Evolutionary conservation across 345 rosid species (phyloP), one percentile per base, ranked within the genome.

Genomic region (Eutrema japonicum): DNA sequence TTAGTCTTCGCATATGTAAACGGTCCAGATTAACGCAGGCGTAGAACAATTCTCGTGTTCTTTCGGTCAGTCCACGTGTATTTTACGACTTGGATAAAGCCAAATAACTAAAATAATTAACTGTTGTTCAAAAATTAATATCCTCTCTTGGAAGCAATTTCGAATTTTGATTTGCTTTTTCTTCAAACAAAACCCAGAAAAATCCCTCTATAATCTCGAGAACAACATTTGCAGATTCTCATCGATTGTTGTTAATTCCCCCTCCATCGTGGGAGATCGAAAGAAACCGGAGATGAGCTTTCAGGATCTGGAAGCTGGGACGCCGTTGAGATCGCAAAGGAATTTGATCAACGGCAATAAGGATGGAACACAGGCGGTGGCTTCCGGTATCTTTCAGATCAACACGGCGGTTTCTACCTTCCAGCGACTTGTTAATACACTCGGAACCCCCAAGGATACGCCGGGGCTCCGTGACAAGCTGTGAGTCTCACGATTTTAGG

Each of bases 391-490:
- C 26, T 93, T 93, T 82, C 94, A 88, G 86, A 91, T 91, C 84
- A 93, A 86, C 75, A 93, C 98, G 45, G 85, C 90, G 77, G 97
- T 93, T 55, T 86, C 92, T 36, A 86, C 94, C 7, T 93, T 91
- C 73, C 92, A 85, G 50, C 82, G 98, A 1, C 97, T 89, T 63
- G 94, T 91, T 42, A 89, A 91, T 72, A 85, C 94, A 74, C 94
- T 91, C 48, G 96, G 98, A 5, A 93, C 96, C 7, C 97, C 98
- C 35, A 91, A 86, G 80, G 98, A 93, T 71, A 89, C 94, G 36
- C 88, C 91, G 7, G 97, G 86, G 74, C 97, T 91, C 66, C 96
- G 97, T 43, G 90, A 93, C 72, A 93, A 88, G 86, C 85, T 93
- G 98, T 93, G 76, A 85, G 96, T 60, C 27, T n/a, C n/a, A 6